Evolutionary conservation across 2,329 filamentous ascomycete species (phyloP).

Genomic region (Sarocladiaceae sp.): DNA sequence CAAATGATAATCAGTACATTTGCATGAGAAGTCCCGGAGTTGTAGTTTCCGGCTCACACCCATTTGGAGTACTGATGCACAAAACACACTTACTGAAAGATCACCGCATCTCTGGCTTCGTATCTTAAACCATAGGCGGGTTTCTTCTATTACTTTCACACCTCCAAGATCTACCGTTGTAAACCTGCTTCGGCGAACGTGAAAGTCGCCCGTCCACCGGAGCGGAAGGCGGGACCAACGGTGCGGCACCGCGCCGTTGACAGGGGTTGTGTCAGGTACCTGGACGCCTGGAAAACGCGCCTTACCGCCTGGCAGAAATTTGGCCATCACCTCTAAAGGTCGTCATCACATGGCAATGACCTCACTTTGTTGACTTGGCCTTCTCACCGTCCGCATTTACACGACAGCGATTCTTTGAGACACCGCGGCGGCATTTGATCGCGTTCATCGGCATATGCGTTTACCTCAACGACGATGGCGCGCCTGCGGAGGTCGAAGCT

Average conservation of each 20-base stretch:
- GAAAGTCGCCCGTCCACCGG: not conserved
- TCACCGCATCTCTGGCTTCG: no score
- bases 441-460: not conserved
- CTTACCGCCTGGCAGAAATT: conserved; percentile 32
- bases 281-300: not conserved
- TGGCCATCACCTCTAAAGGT: conserved; percentile 16
- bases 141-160: no score
- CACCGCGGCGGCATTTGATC: not conserved
- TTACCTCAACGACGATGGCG: conserved; percentile 31
- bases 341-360: conserved; percentile 10
- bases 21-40: no score
- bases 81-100: no score
- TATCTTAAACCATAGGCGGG: no score
- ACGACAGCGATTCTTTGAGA: not conserved
- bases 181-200: no score
- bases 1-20: no score
- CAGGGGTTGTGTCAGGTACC: not conserved
- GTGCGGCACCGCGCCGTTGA: no score
- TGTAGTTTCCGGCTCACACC: no score
- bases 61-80: no score
- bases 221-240: not conserved
- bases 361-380: not conserved
- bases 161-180: no score
- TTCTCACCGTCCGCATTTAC: not conserved
- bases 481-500: conserved; percentile 36